Percentiles rank a stretch among this genome's conserved stretches.
phyloP scores from a whole-genome alignment of 257 asterid species.

The Linderniella brevidens region DNA sequence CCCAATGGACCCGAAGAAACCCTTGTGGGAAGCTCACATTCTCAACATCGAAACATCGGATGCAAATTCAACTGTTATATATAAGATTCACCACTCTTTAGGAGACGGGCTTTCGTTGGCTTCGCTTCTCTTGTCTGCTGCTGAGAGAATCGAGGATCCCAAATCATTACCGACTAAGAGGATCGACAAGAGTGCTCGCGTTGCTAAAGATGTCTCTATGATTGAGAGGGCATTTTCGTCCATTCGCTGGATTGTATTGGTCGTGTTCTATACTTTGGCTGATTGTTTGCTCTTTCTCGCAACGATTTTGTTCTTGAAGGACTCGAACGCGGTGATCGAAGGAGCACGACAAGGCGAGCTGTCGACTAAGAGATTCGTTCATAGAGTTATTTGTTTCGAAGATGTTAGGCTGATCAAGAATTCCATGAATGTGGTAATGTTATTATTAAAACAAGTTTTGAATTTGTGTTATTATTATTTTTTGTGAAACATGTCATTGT shows the following conservation, averaged over 20 bases:
- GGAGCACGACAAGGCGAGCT: conserved; percentile 5
- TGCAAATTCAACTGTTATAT: conserved; percentile 11
- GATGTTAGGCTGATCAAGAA: conserved; percentile 24
- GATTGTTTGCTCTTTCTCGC: conserved; percentile 13
- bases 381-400: conserved; percentile 14
- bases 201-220: no score
- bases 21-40: conserved; percentile 27
- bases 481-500: no score
- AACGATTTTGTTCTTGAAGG: conserved; percentile 14
- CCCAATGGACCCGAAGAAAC: conserved; percentile 16
- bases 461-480: no score
- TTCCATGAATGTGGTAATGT: conserved; percentile 23
- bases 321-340: conserved; percentile 16
- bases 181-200: background rate
- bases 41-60: conserved; percentile 17
- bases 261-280: conserved; percentile 10
- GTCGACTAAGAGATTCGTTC: conserved; percentile 15
- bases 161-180: conserved; percentile 10
- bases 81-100: conserved; percentile 18
- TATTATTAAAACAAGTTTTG: no score
- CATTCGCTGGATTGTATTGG: conserved; percentile 10
- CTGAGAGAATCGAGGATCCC: conserved; percentile 14
- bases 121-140: conserved; percentile 18
- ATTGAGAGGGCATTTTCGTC: background rate
- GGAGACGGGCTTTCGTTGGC: conserved; percentile 27